Conservation (phyloP, 176 grass and related monocot genomes). For the Zizania latifolia region DNA sequence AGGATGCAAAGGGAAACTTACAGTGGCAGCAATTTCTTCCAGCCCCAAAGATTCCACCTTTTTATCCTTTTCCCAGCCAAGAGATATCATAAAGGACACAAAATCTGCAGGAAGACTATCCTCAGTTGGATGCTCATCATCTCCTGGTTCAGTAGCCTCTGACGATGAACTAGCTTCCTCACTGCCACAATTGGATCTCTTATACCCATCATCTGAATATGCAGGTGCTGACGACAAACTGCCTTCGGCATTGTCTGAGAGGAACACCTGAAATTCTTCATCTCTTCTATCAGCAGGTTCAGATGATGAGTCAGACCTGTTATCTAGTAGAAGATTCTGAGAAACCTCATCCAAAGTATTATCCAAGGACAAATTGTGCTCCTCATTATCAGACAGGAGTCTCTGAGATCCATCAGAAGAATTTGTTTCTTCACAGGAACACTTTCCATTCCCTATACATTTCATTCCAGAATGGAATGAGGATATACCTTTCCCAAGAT, state of each 20-base stretch:
- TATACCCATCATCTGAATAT: conserved; percentile 52
- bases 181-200: conserved; percentile 33
- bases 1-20: conserved; percentile 32
- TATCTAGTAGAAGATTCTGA: conserved; percentile 27
- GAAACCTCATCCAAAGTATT: neutral
- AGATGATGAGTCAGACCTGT: conserved; percentile 7
- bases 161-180: conserved; percentile 40
- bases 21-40: conserved; percentile 57
- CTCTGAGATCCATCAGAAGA: conserved; percentile 38
- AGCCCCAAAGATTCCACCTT: conserved; percentile 45
- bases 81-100: conserved; percentile 39
- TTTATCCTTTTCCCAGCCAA: conserved; percentile 64
- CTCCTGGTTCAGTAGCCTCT: conserved; percentile 41
- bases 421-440: conserved; percentile 38
- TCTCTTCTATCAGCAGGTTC: conserved; percentile 36
- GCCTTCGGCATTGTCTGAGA: conserved; percentile 31
- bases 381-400: conserved; percentile 42
- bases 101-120: conserved; percentile 35
- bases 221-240: conserved; percentile 33
- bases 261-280: conserved; percentile 19
- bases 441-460: conserved; percentile 37
- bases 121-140: conserved; percentile 26
- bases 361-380: conserved; percentile 24
- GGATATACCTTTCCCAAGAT: conserved; percentile 1
- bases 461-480: conserved; percentile 15